These are phyloP conservation scores for Penicillium bialowiezense DNA, from an alignment of 495 filamentous ascomycete genomes.

Conservation along the genomic window DNA sequence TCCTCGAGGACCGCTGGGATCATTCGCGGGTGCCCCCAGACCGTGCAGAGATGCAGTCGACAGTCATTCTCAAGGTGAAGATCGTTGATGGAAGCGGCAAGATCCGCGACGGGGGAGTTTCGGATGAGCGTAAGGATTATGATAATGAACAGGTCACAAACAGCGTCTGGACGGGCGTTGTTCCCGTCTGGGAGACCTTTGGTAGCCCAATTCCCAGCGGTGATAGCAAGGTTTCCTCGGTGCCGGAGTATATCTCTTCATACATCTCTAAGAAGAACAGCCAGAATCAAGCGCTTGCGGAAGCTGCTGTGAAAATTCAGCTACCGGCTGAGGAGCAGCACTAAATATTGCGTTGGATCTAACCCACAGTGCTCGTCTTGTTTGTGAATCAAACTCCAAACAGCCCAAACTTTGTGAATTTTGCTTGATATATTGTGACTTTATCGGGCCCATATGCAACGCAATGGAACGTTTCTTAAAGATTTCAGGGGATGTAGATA, in stretches of 20 bases:
- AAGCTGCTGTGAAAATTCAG: conserved; percentile 34
- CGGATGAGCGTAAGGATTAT: conserved; percentile 69
- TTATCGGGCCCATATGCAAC: too few relatives aligned
- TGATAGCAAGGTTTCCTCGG: conserved; percentile 54
- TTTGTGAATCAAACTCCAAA: too few relatives aligned
- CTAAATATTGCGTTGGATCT: conserved; percentile 12
- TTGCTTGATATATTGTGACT: too few relatives aligned
- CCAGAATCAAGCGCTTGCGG: conserved; percentile 50
- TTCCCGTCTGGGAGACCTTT: conserved; percentile 65
- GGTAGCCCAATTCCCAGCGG: conserved; percentile 67
- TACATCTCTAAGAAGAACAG: conserved; percentile 56
- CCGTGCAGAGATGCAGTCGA: conserved; percentile 72
- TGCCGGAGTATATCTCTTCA: conserved; percentile 62
- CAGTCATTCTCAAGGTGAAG: conserved; percentile 67
- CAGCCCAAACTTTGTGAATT: too few relatives aligned
- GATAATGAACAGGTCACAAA: conserved; percentile 56
- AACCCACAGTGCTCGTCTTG: too few relatives aligned
- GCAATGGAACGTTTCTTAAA: too few relatives aligned
- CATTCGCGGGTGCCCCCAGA: conserved; percentile 71
- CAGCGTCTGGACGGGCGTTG: conserved; percentile 78
- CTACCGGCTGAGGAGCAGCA: conserved; percentile 41
- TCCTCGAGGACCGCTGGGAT: conserved; percentile 67
- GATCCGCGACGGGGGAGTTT: conserved; percentile 64
- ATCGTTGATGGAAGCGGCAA: conserved; percentile 76
- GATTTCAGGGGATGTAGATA: too few relatives aligned